Percentiles rank a stretch among this genome's conserved stretches.
phyloP scores from a whole-genome alignment of 768 basidiomycete genomes.

The Mycena vitilis region DNA sequence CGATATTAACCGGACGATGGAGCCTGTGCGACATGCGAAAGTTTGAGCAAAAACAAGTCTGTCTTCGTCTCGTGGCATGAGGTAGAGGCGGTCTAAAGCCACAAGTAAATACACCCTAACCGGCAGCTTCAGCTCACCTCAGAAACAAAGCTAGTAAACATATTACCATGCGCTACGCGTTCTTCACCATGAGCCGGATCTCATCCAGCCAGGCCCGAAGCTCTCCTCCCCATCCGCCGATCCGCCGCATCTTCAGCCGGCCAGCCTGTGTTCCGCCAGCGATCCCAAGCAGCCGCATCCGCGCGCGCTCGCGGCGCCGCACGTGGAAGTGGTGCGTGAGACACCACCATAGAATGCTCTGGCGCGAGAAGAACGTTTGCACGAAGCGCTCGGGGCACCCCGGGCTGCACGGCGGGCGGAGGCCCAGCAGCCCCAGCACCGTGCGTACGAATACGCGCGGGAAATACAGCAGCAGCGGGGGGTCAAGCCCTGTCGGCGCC shows the following conservation, averaged over 20 bases:
- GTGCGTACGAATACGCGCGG: slow-evolving; percentile 70
- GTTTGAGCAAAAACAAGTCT: no score
- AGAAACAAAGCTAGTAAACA: no score
- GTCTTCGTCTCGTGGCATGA: no score
- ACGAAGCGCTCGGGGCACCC: slow-evolving; percentile 59
- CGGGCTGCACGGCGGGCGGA: slow-evolving; percentile 54
- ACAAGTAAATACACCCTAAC: no score
- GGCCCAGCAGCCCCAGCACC: slow-evolving; percentile 53
- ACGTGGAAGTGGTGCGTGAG: slow-evolving; percentile 51
- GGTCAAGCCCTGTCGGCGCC: slow-evolving; percentile 67
- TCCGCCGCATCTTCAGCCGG: slow-evolving; percentile 54
- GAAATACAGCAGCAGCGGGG: slow-evolving; percentile 69
- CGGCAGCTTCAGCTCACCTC: no score
- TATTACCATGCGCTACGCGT: neutral
- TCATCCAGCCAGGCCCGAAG: slow-evolving; percentile 53
- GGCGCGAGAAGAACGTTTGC: slow-evolving; percentile 56
- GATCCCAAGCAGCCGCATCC: slow-evolving; percentile 49
- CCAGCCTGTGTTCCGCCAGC: slow-evolving; percentile 42
- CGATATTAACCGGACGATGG: no score
- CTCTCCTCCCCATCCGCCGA: slow-evolving; percentile 64
- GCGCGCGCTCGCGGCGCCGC: slow-evolving; percentile 41
- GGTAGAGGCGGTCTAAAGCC: no score
- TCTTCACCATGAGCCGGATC: slow-evolving; percentile 45
- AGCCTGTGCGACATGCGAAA: no score
- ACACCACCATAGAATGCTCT: slow-evolving; percentile 66